Base-by-base conservation (phyloP, 2,329 filamentous ascomycete genomes). In the Sphaerostilbella broomeana region DNA sequence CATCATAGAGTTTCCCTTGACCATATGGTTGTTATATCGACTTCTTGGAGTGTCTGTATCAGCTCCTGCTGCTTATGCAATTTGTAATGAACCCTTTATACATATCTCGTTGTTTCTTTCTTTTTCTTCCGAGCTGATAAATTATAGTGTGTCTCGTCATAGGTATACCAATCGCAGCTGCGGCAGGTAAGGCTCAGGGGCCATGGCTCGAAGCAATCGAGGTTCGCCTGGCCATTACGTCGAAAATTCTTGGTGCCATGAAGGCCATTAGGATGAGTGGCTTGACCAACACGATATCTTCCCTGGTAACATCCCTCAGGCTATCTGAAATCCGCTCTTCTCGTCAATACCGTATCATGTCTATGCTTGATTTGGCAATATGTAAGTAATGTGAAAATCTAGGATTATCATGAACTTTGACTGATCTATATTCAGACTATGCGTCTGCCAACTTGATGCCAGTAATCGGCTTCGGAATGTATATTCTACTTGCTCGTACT, bases 201-300 rank as follows among this genome's bases (percentile, higher is more conserved):
- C 40, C 52, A 2, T 57, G 52, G 53, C 49, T 52, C 2, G 53
- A 54, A 15, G 51, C 51, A 1, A 55, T 56, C 18, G 50, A 56
- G 20, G 44, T 45, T n/a, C 50, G 54, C 0, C 33, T 56, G 10
- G 47, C 46, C 4, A 49, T 47, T 12, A 56, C 54, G 0, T 36
- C 54, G 0, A 49, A 50, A 22, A 43, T 48, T 2, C 38, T 57
- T 5, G 43, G 46, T 6, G 42, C 42, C 2, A 65, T 68, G 53
- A 68, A 67, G 40, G 56, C 58, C 9, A 53, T 69, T 34, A 67
- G 65, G 43, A 63, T 69, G 57, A 60, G 59, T 38, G 66, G 66
- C 0, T 48, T 68, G 16, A 58, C 58, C 9, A 53, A 59, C 17
- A 52, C 50, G 12, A 44, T 66, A 13, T 53, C 54, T 1, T 30